Evolutionary conservation across 345 rosid genomes (phyloP), one percentile per base, ranked within the genome.

Genomic region (Lepidium aucheri): DNA sequence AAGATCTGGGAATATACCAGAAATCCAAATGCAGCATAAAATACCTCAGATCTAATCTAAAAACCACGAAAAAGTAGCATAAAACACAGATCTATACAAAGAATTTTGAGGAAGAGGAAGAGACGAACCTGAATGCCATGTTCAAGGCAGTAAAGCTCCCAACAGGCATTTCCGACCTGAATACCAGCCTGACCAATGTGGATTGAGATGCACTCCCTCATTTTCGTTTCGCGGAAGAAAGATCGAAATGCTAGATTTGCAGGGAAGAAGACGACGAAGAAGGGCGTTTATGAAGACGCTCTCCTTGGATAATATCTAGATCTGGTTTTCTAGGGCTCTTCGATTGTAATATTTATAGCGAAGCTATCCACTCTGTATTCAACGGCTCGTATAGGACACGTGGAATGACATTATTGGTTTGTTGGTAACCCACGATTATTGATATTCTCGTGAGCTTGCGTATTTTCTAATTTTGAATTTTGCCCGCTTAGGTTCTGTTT

Each of bases 141-240:
- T 65, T 84, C 92, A 57, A 86, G 74, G 53, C 78, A 68, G 63
- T 74, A 68, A 80, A 85, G 88, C 68, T 85, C 91, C 91, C 91
- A 85, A 60, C 92, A 86, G 44, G 92, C 87, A 50, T 86, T 86
- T 42, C 92, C 89, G 63, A 86, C 92, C 78, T 86, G 92, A 46
- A 86, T 86, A 63, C 92, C 89, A 52, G 92, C 92, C 63, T 86
- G 89, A 42, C 92, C 92, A 56, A 86, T 86, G 82, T 86, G 92
- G 73, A 86, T 76, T 33, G 89, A 84, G 38, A 84, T 86, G 77
- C 91, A 86, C 76, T 86, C 91, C 53, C 92, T 82, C 92, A 86
- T 86, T 66, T 65, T 65, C 67, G 76, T 30, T 65, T 65, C 66
- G 71, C 30, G 0, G 32, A 53, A 30, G 53, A 32, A 17, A 35